Conservation (phyloP, 2,329 filamentous ascomycete genomes). For the Aspergillus fumigatus region DNA sequence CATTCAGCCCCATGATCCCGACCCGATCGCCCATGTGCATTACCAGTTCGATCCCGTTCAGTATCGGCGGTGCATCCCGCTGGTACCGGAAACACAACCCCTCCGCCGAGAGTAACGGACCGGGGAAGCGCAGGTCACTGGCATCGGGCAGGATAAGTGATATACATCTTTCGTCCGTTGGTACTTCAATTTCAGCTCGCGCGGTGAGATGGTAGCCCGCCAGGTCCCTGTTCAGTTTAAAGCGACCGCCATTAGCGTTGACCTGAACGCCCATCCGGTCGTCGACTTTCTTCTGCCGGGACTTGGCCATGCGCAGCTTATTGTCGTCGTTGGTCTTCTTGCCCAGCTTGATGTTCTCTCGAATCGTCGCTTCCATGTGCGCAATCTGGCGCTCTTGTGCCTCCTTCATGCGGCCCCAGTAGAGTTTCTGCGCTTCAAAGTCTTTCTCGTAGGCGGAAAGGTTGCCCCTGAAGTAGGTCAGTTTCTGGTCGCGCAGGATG, state of each 20-base stretch:
- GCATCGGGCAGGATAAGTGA: conserved; percentile 58
- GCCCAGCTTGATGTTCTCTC: conserved; percentile 68
- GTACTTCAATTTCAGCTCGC: conserved; percentile 68
- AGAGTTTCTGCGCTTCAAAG: conserved; percentile 59
- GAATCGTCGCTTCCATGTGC: conserved; percentile 74
- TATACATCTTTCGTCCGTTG: conserved; percentile 56
- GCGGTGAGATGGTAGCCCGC: conserved; percentile 56
- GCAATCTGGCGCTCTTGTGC: conserved; percentile 75
- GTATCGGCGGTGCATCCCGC: conserved; percentile 40
- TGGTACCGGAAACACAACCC: conserved; percentile 63
- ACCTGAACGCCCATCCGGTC: conserved; percentile 75
- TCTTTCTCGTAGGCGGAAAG: conserved; percentile 67
- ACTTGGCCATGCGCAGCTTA: conserved; percentile 79
- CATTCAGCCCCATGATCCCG: conserved; percentile 74
- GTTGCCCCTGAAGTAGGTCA: conserved; percentile 72
- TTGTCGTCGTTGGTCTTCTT: conserved; percentile 77
- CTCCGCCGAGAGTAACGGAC: conserved; percentile 68
- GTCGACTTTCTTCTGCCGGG: conserved; percentile 77
- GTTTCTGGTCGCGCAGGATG: conserved; percentile 65
- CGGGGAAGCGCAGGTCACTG: conserved; percentile 68
- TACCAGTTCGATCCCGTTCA: conserved; percentile 63
- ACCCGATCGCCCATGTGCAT: conserved; percentile 70
- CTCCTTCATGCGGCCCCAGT: conserved; percentile 71
- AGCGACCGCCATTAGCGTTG: conserved; percentile 64
- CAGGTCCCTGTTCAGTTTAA: conserved; percentile 75